phyloP scores from a whole-genome alignment of 768 basidiomycete species.

The Leccinum rimulosum region DNA sequence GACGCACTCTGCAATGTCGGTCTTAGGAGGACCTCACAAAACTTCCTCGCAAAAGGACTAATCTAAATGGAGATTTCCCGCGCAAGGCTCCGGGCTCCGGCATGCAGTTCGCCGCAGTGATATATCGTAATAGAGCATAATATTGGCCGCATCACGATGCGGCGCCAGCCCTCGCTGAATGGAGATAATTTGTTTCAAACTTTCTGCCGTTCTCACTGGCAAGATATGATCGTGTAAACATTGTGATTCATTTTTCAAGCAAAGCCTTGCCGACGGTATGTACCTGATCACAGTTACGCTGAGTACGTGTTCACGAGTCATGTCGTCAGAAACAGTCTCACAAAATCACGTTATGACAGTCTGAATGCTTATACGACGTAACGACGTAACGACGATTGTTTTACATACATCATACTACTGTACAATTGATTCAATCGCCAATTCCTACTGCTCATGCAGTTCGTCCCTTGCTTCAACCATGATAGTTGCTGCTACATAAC shows the following conservation, averaged over 20 bases:
- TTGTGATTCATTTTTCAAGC: not conserved
- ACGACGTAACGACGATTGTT: not conserved
- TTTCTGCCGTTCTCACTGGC: not conserved
- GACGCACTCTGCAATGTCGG: too few relatives aligned
- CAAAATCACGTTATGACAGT: not conserved
- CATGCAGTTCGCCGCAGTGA: not conserved
- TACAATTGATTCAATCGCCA: too few relatives aligned
- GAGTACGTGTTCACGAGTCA: too few relatives aligned
- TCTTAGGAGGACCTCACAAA: too few relatives aligned
- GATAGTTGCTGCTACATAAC: too few relatives aligned
- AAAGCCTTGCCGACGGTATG: too few relatives aligned
- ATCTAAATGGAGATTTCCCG: too few relatives aligned
- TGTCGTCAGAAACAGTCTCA: not conserved
- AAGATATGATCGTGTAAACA: not conserved
- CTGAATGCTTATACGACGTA: too few relatives aligned
- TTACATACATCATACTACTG: not conserved
- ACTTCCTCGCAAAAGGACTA: too few relatives aligned
- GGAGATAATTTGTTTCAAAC: not conserved
- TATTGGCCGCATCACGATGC: not conserved
- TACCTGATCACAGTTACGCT: too few relatives aligned
- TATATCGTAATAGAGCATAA: not conserved
- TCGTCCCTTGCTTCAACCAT: not conserved
- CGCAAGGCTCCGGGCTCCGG: too few relatives aligned
- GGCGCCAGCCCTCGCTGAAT: not conserved
- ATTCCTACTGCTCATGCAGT: not conserved